These are phyloP conservation scores for Fusarium bulbicola DNA, from an alignment of 2,329 filamentous ascomycete genomes.

Conservation along the genomic window DNA sequence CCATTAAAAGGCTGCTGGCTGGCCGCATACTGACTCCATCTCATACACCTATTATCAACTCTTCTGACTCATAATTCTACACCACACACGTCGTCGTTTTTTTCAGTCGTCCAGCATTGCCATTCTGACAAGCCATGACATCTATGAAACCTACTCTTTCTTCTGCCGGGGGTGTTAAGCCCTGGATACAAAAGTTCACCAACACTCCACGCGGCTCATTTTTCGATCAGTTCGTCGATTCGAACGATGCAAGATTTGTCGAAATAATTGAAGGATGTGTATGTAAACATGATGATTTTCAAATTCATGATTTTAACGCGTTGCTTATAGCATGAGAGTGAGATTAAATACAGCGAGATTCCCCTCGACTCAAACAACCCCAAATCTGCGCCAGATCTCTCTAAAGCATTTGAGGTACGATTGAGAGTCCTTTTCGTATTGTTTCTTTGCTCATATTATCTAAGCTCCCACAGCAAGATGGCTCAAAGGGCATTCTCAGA, in stretches of 20 bases:
- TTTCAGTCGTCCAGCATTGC: accelerated
- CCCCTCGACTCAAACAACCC: not conserved
- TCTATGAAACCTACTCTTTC: not conserved
- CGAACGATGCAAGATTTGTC: accelerated
- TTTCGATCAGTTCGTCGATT: not conserved
- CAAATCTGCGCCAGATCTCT: not conserved
- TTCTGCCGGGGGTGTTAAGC: not conserved
- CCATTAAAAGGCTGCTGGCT: not conserved
- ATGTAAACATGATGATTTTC: too few relatives aligned
- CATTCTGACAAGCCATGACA: not conserved
- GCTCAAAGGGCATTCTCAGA: not conserved
- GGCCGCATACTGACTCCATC: not conserved
- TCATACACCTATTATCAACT: not conserved
- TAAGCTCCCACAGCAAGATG: not conserved
- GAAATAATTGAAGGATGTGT: not conserved
- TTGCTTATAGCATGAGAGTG: not conserved
- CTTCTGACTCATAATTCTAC: accelerated
- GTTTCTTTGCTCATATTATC: not conserved
- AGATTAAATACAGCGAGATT: not conserved
- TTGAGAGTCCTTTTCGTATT: accelerated
- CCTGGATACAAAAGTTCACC: not conserved
- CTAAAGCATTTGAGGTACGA: not conserved
- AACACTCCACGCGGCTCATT: not conserved
- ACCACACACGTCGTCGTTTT: accelerated
- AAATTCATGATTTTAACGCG: too few relatives aligned